Conservation (phyloP, 768 basidiomycete species). For the Leccinum fibrillosum region DNA sequence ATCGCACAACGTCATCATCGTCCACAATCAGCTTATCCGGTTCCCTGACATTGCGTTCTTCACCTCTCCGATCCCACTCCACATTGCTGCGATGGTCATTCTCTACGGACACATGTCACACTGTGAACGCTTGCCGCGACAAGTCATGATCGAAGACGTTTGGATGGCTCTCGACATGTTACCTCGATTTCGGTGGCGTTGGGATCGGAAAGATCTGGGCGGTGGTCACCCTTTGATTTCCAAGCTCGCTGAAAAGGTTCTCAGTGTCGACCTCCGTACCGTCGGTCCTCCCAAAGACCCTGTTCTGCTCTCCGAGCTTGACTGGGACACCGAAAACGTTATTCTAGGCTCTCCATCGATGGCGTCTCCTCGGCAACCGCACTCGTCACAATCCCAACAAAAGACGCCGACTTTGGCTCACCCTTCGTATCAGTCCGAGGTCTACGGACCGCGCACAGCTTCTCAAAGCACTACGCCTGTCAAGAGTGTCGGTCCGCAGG, state of each 20-base stretch:
- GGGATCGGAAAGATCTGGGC: constrained; percentile 80
- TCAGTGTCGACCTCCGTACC: constrained; percentile 67
- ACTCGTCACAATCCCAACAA: constrained; percentile 31
- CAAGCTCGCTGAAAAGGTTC: constrained; percentile 76
- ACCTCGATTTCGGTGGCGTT: constrained; percentile 87
- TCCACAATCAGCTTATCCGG: constrained; percentile 79
- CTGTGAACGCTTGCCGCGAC: constrained; percentile 60
- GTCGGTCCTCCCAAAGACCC: constrained; percentile 41
- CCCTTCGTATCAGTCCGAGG: constrained; percentile 32
- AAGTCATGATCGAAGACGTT: constrained; percentile 75
- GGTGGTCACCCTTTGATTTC: constrained; percentile 84
- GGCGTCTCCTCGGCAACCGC: constrained; percentile 24
- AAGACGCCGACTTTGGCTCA: constrained; percentile 38
- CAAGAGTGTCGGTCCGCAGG: constrained; percentile 20
- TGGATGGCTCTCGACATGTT: constrained; percentile 88
- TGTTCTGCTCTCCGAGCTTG: constrained; percentile 40
- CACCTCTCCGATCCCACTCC: constrained; percentile 83
- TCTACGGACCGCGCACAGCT: constrained; percentile 29
- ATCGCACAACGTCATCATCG: constrained; percentile 82
- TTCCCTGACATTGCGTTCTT: constrained; percentile 89
- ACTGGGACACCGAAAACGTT: constrained; percentile 43
- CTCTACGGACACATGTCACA: constrained; percentile 83
- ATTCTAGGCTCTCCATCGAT: constrained; percentile 26
- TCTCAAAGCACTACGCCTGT: constrained; percentile 30
- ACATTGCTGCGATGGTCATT: constrained; percentile 90